These are phyloP conservation scores for Arabidopsis lyrata DNA, from an alignment of 441 rosid species.

Conservation along the genomic window DNA sequence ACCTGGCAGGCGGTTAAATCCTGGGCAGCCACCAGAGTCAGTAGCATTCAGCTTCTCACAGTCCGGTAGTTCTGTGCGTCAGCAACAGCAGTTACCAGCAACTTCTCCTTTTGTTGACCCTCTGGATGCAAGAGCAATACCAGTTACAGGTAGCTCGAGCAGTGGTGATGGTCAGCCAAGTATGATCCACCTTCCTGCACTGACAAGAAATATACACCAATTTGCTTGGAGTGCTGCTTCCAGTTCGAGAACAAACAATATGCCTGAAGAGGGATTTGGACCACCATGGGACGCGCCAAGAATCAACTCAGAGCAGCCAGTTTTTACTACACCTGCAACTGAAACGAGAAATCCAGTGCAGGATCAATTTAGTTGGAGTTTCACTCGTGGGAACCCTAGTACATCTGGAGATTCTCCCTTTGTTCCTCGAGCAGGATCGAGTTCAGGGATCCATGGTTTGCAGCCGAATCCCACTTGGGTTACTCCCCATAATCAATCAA, in stretches of 20 bases:
- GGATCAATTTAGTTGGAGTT: slow-evolving; percentile 71
- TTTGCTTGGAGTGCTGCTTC: slow-evolving; percentile 64
- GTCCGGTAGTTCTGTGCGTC: slow-evolving; percentile 51
- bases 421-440: slow-evolving; percentile 52
- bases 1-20: slow-evolving; percentile 57
- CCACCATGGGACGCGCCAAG: slow-evolving; percentile 58
- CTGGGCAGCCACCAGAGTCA: slow-evolving; percentile 62
- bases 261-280: slow-evolving; percentile 52
- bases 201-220: slow-evolving; percentile 50
- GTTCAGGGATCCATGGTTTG: slow-evolving; percentile 56
- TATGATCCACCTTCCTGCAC: slow-evolving; percentile 42
- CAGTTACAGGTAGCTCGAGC: slow-evolving; percentile 42
- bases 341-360: slow-evolving; percentile 68
- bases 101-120: slow-evolving; percentile 52
- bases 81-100: slow-evolving; percentile 46
- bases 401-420: slow-evolving; percentile 55
- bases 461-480: slow-evolving; percentile 61
- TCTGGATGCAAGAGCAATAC: slow-evolving; percentile 54
- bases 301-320: slow-evolving; percentile 58
- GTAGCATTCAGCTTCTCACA: slow-evolving; percentile 54
- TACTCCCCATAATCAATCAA: slow-evolving; percentile 56
- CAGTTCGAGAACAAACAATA: slow-evolving; percentile 54
- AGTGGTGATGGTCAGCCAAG: slow-evolving; percentile 44
- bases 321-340: slow-evolving; percentile 54
- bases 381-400: slow-evolving; percentile 59